Evolutionary conservation across 805 yeast species (phyloP), one percentile per base, ranked within the genome.

Genomic region (Lipomyces sp.): DNA sequence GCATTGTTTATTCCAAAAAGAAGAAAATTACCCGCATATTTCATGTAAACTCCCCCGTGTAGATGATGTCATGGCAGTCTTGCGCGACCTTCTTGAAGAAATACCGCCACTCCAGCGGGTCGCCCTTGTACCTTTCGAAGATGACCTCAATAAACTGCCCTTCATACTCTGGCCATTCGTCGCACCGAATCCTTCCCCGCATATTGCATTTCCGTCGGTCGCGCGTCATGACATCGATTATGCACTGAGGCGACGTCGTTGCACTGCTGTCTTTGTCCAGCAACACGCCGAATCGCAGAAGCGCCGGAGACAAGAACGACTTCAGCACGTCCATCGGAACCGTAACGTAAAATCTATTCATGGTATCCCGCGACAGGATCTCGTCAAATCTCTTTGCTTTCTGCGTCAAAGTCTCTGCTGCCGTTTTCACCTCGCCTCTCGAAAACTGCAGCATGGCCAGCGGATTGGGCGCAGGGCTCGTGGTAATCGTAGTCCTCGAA

Each of bases 101-200:
- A 14, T 81, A 67, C 65, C 89, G 73, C 89, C 89, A 83, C 63
- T 83, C 89, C 36, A 83, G 63, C 0, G 89, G 88, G 66, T 83
- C 88, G 0, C 85, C 86, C 32, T 74, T 73, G 2, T 74, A 69
- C 57, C 79, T 79, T 33, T 75, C 65, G 59, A 83, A 82, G 46
- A 76, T 79, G 0, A 83, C 71, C 45, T 74, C 76, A 50, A 63
- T 45, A 69, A 59, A 26, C 70, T 69, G 29, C 70, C 51, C 51
- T 8, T 43, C 45, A 18, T 32, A 41, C 23, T 39, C 47, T 18
- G 38, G 48, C 53, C 45, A 32, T 4, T 21, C 41, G 36, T 42
- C 19, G 41, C 64, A 55, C 31, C 43, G 39, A 23, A 62, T 53
- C 22, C 50, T 52, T 1, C 68, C 69, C 8, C 29, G 33, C 39